These are phyloP conservation scores for Trifolium pratense DNA, from an alignment of 306 rosid species.

Conservation along the genomic window DNA sequence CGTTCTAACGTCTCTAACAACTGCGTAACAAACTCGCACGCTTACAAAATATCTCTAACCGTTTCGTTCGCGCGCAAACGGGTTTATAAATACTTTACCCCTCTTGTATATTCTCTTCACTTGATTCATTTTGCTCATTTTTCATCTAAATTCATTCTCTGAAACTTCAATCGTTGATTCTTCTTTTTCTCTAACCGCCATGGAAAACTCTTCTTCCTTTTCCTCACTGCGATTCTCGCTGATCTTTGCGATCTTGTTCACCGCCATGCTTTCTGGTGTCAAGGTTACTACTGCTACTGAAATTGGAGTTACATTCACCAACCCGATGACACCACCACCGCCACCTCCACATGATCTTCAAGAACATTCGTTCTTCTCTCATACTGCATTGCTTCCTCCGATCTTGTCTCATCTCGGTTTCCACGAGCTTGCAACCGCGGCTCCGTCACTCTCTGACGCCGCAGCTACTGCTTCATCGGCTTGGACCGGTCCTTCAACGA, in stretches of 20 bases:
- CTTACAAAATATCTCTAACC: constrained; percentile 36
- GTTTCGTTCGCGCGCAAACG: constrained; percentile 12
- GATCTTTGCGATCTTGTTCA: constrained; percentile 25
- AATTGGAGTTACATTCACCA: constrained; percentile 46
- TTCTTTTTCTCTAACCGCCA: constrained; percentile 33
- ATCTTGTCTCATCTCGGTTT: constrained; percentile 74
- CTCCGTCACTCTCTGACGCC: constrained; percentile 59
- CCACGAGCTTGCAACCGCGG: constrained; percentile 64
- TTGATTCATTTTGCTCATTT: constrained; percentile 23
- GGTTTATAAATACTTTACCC: constrained; percentile 13
- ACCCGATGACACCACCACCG: constrained; percentile 40
- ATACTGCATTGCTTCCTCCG: constrained; percentile 61
- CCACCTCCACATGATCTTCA: constrained; percentile 54
- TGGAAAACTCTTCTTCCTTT: constrained; percentile 48
- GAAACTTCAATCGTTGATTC: constrained; percentile 17
- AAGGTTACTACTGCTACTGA: constrained; percentile 35
- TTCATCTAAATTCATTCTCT: constrained; percentile 27
- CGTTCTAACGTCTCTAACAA: constrained; percentile 24
- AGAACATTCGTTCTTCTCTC: constrained; percentile 62
- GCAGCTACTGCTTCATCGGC: constrained; percentile 35
- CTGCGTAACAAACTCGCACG: constrained; percentile 42
- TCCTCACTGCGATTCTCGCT: constrained; percentile 41
- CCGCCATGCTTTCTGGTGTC: constrained; percentile 35
- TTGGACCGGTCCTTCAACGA: constrained; percentile 72
- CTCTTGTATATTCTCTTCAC: neutral